Conservation (phyloP, 495 filamentous ascomycete genomes). For the Pseudoneurospora amorphoporcata region DNA sequence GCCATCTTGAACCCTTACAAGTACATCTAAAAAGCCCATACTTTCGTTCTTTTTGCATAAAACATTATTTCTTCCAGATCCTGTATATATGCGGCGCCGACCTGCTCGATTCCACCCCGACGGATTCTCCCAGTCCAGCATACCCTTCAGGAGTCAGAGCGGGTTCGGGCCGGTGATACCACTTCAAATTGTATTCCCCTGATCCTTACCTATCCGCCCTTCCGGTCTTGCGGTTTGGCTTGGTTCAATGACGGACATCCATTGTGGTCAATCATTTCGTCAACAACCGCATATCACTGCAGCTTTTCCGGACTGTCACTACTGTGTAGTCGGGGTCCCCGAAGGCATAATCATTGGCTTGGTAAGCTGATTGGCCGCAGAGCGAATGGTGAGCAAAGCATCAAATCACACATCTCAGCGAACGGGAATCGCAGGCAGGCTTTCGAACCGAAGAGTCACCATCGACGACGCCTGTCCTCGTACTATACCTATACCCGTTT, state of each 20-base stretch:
- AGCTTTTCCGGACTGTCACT: not conserved
- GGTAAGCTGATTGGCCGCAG: not conserved
- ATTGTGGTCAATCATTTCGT: not conserved
- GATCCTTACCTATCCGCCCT: not conserved
- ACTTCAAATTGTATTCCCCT: not conserved
- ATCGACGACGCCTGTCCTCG: not conserved
- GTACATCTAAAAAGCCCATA: constrained; percentile 40
- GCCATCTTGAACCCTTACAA: constrained; percentile 90
- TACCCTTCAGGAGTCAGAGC: not conserved
- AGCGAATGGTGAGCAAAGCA: not conserved
- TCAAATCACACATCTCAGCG: not conserved
- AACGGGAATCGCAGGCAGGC: not conserved
- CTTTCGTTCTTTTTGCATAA: not conserved
- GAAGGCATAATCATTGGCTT: not conserved
- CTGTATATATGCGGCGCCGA: not conserved
- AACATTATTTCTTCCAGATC: not conserved
- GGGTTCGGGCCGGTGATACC: not conserved
- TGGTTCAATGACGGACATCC: not conserved
- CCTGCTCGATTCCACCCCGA: not conserved
- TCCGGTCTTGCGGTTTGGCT: not conserved
- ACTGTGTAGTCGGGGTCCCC: not conserved
- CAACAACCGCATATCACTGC: not conserved
- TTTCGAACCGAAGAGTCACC: not conserved
- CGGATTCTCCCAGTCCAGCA: not conserved
- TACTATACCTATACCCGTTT: not conserved